phyloP scores from a whole-genome alignment of 2,329 filamentous ascomycete species.

The Stylonectria norvegica region DNA sequence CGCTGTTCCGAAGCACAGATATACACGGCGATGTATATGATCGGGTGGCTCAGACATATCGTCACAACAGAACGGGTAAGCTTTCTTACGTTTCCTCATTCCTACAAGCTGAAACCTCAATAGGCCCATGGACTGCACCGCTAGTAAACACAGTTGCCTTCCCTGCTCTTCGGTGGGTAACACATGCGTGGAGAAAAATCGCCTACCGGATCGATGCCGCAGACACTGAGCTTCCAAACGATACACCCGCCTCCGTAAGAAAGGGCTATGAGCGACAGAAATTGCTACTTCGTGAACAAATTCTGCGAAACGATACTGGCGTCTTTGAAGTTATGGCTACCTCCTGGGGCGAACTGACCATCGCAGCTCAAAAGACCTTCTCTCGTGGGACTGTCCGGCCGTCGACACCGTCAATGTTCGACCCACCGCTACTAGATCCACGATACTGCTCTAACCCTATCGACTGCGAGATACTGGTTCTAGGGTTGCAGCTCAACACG shows the following conservation, averaged over 20 bases:
- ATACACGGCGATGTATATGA: slow-evolving; percentile 8
- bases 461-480: slow-evolving; percentile 12
- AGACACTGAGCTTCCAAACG: not conserved
- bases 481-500: slow-evolving; percentile 12
- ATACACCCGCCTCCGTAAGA: slow-evolving; percentile 3
- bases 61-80: slow-evolving; percentile 8
- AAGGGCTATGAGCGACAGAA: slow-evolving; percentile 10
- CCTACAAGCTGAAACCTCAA: not conserved
- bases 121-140: slow-evolving; percentile 13
- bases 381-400: slow-evolving; percentile 8
- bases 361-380: slow-evolving; percentile 16
- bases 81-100: no score
- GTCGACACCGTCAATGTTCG: slow-evolving; percentile 2
- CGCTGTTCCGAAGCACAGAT: slow-evolving; percentile 7
- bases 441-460: slow-evolving; percentile 13
- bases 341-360: slow-evolving; percentile 10
- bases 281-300: slow-evolving; percentile 4
- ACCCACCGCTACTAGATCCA: slow-evolving; percentile 5
- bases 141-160: slow-evolving; percentile 12
- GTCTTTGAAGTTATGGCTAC: slow-evolving; percentile 12
- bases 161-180: slow-evolving; percentile 4
- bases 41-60: slow-evolving; percentile 6
- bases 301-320: slow-evolving; percentile 7
- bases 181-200: slow-evolving; percentile 3
- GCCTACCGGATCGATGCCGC: slow-evolving; percentile 4